These are phyloP conservation scores for Senna tora DNA, from an alignment of 306 rosid genomes.

Conservation along the genomic window DNA sequence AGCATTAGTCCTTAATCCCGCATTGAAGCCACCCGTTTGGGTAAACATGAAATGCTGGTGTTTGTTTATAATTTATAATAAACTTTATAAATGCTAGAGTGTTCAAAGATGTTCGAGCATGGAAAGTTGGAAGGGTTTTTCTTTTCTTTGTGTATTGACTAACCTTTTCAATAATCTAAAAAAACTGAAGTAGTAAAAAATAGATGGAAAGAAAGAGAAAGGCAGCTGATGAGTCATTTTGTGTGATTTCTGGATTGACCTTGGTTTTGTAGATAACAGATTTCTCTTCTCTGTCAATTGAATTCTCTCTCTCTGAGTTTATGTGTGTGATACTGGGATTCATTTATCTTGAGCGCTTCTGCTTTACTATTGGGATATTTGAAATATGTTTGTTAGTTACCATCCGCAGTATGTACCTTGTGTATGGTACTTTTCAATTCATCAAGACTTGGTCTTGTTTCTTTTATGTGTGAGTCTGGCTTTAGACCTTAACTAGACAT, in stretches of 20 bases:
- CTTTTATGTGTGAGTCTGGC: background rate
- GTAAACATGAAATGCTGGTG: constrained; percentile 5
- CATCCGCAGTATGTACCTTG: constrained; percentile 17
- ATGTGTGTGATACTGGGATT: background rate
- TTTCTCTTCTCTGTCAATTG: background rate
- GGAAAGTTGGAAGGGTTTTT: background rate
- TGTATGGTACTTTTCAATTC: constrained; percentile 13
- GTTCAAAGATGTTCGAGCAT: background rate
- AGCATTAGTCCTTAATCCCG: background rate
- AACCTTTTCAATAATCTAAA: background rate
- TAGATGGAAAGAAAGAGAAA: background rate
- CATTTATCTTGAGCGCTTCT: background rate
- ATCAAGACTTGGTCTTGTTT: constrained; percentile 12
- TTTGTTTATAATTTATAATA: background rate
- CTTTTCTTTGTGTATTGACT: background rate
- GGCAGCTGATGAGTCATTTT: background rate
- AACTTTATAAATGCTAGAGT: background rate
- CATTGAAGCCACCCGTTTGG: background rate
- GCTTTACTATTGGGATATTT: background rate
- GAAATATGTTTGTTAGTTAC: constrained; percentile 1
- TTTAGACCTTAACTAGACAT: constrained; percentile 28
- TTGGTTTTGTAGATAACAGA: background rate
- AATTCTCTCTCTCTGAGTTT: background rate
- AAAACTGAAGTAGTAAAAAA: too few species aligned
- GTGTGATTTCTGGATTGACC: background rate